A percentile compares a stretch with the other conserved stretches of the same genome.
Conservation (phyloP, 768 basidiomycete genomes). For the Podaxis sp. region DNA sequence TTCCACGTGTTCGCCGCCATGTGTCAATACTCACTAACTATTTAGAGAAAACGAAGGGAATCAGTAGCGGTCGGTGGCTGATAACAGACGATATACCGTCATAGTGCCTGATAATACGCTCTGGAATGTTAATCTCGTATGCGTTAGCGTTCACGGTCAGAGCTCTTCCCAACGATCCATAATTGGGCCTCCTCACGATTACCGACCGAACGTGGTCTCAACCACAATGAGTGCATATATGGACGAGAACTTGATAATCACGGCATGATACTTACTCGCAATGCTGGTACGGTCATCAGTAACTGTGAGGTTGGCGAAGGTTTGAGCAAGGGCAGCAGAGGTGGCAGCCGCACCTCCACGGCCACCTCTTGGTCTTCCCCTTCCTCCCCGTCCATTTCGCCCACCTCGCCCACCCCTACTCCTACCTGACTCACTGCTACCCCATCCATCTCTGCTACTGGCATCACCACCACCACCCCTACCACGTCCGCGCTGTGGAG, state of each 20-base stretch:
- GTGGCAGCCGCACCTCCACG: slow-evolving; percentile 25
- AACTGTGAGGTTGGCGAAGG: background rate
- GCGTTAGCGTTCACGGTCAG: slow-evolving; percentile 54
- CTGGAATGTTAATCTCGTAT: slow-evolving; percentile 60
- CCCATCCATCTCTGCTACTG: slow-evolving; percentile 3
- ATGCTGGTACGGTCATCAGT: background rate
- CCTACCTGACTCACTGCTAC: slow-evolving; percentile 1
- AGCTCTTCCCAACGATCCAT: slow-evolving; percentile 50
- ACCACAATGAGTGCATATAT: background rate
- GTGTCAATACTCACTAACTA: slow-evolving; percentile 42
- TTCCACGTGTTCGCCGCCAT: background rate
- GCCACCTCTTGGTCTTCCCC: background rate
- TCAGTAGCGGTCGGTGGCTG: slow-evolving; percentile 1
- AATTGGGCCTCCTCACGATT: slow-evolving; percentile 68
- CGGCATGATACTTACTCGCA: background rate
- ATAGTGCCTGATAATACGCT: slow-evolving; percentile 70
- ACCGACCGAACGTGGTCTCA: slow-evolving; percentile 43
- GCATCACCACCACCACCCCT: slow-evolving; percentile 12
- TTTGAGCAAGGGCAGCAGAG: background rate
- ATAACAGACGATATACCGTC: slow-evolving; percentile 53
- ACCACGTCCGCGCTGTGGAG: slow-evolving; percentile 25
- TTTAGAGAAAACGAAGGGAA: slow-evolving; percentile 12
- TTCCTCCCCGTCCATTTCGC: background rate
- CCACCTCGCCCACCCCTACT: slow-evolving; percentile 24
- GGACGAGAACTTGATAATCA: background rate